Evolutionary conservation across 2,329 filamentous ascomycete species (phyloP).

Genomic region (Hypoxylon sp.): DNA sequence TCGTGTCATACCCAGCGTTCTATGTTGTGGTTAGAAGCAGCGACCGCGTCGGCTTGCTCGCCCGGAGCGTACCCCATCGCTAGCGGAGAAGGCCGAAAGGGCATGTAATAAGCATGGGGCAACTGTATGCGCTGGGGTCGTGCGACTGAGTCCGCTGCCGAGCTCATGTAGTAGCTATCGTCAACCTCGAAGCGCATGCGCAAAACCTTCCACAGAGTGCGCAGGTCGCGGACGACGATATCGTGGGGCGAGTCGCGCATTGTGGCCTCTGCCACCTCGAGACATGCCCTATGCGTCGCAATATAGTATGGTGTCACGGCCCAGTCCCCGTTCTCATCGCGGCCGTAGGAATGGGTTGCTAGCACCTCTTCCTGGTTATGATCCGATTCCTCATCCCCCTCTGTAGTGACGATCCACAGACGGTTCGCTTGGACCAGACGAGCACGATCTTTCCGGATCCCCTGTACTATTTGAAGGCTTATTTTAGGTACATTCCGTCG

Average conservation of each 20-base stretch:
- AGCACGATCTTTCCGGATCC: constrained; percentile 33
- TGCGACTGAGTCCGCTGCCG: not conserved
- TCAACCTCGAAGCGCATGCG: constrained; percentile 39
- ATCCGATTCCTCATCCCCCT: not conserved
- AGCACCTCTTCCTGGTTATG: constrained; percentile 3
- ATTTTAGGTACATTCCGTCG: constrained; percentile 9
- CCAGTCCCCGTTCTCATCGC: constrained; percentile 19
- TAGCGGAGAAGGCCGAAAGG: constrained; percentile 7
- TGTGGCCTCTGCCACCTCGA: constrained; percentile 34
- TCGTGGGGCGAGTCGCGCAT: constrained; percentile 29
- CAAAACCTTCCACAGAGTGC: constrained; percentile 42
- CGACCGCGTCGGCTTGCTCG: not conserved
- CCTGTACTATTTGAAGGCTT: not conserved
- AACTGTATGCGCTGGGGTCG: constrained; percentile 21
- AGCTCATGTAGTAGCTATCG: constrained; percentile 36
- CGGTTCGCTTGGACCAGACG: constrained; percentile 9
- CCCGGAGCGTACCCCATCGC: not conserved
- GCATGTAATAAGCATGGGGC: constrained; percentile 33
- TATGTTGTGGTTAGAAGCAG: not conserved
- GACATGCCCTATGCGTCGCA: constrained; percentile 36
- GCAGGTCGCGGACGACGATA: constrained; percentile 32
- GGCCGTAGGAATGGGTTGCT: constrained; percentile 26
- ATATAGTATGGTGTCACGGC: constrained; percentile 39
- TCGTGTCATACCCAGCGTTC: constrained; percentile 28
- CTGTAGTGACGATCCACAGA: constrained; percentile 2